Conservation (phyloP, 371 early-diverging fungal genomes). For the Smittium culicis region DNA sequence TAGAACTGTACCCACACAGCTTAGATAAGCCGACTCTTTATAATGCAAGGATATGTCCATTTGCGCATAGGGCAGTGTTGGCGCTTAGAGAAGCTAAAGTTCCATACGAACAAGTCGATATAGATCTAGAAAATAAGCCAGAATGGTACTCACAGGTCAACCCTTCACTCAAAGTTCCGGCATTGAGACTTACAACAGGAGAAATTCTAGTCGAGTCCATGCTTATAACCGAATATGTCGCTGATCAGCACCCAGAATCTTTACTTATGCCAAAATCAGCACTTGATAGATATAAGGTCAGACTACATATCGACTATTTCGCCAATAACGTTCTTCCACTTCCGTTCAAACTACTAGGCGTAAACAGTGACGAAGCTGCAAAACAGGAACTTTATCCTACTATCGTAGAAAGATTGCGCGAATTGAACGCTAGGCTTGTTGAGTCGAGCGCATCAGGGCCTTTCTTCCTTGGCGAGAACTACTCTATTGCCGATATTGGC, state of each 20-base stretch:
- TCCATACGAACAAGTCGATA: constrained; percentile 35
- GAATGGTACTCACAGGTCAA: constrained; percentile 46
- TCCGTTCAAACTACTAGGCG: constrained; percentile 17
- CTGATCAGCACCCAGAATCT: constrained; percentile 52
- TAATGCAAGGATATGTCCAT: constrained; percentile 41
- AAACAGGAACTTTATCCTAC: not conserved
- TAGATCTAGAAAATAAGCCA: constrained; percentile 50
- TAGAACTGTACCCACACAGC: too few relatives aligned
- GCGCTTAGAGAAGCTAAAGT: constrained; percentile 38
- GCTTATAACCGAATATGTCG: constrained; percentile 75
- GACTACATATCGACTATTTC: constrained; percentile 45
- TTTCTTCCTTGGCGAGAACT: constrained; percentile 42
- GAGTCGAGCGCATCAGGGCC: constrained; percentile 40
- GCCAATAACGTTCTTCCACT: constrained; percentile 21
- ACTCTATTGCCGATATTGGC: constrained; percentile 42
- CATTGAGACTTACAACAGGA: constrained; percentile 44
- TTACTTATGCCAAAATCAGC: constrained; percentile 56
- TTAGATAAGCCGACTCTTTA: constrained; percentile 29
- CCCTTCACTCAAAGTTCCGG: constrained; percentile 58
- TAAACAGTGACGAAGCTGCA: constrained; percentile 13
- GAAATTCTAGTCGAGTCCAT: constrained; percentile 49
- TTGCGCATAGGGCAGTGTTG: constrained; percentile 43
- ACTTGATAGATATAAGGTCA: constrained; percentile 42
- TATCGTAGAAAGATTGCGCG: constrained; percentile 12
- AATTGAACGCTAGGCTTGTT: constrained; percentile 32